These are phyloP conservation scores for Pleurotus giganteus DNA, from an alignment of 768 basidiomycete species.

Conservation along the genomic window DNA sequence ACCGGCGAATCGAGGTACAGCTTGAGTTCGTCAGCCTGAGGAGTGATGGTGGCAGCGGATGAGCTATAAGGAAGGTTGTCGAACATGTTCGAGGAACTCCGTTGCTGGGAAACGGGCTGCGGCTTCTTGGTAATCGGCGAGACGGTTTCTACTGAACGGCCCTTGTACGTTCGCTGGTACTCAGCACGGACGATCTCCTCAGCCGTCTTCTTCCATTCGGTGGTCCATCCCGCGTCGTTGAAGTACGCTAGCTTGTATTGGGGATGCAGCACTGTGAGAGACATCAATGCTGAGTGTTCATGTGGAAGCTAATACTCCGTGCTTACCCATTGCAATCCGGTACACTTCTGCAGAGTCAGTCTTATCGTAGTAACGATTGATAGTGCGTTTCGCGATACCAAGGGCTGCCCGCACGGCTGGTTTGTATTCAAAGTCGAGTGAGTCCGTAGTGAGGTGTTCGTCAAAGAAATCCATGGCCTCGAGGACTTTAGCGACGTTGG, in stretches of 20 bases:
- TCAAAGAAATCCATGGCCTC: conserved; percentile 25
- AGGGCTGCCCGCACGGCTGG: conserved; percentile 22
- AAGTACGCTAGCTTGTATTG: conserved; percentile 29
- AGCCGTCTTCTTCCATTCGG: conserved; percentile 23
- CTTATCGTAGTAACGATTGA: conserved; percentile 29
- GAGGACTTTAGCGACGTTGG: conserved; percentile 25
- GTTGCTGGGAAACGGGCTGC: no score
- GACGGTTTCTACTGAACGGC: no score
- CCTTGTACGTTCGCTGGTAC: conserved; percentile 11
- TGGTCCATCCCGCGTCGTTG: conserved; percentile 19
- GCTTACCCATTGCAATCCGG: conserved; percentile 36
- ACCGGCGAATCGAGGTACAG: conserved; percentile 18
- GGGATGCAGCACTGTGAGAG: conserved; percentile 30
- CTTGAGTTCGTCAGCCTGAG: conserved; percentile 18
- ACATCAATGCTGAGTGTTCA: no score
- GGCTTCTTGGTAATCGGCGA: conserved; percentile 1
- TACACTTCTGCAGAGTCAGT: conserved; percentile 31
- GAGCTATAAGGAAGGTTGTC: conserved; percentile 12
- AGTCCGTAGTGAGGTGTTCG: neutral
- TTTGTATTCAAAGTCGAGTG: neutral
- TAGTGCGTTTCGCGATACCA: conserved; percentile 22
- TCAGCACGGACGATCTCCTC: conserved; percentile 16
- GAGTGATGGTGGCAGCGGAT: neutral
- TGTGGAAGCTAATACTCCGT: no score
- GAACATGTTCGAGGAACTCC: conserved; percentile 21